phyloP scores from a whole-genome alignment of 257 asterid genomes.

The Nicotiana obtusifolia region DNA sequence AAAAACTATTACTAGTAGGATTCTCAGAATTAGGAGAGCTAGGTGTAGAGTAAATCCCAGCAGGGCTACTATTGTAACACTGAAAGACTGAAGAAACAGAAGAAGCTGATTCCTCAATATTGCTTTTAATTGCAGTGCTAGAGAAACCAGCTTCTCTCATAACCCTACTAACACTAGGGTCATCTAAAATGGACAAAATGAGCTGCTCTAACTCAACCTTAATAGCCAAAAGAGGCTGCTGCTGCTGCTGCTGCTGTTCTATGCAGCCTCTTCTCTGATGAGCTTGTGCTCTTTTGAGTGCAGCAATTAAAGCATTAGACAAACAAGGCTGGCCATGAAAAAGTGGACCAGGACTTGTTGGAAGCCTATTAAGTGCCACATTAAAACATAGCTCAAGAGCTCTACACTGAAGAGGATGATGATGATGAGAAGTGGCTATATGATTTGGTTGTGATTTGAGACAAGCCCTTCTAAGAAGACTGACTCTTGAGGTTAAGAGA shows the following conservation, averaged over 20 bases:
- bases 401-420: slow-evolving; percentile 55
- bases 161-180: slow-evolving; percentile 80
- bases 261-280: slow-evolving; percentile 67
- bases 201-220: slow-evolving; percentile 80
- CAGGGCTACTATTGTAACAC: slow-evolving; percentile 42
- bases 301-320: slow-evolving; percentile 76
- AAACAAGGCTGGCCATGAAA: slow-evolving; percentile 67
- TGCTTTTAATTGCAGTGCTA: slow-evolving; percentile 48
- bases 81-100: slow-evolving; percentile 41
- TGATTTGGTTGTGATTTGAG: slow-evolving; percentile 46
- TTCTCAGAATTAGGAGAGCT: slow-evolving; percentile 39
- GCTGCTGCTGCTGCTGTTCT: slow-evolving; percentile 54
- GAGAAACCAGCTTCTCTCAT: slow-evolving; percentile 91
- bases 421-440: not conserved
- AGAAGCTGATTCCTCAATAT: slow-evolving; percentile 34
- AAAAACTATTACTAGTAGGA: slow-evolving; percentile 18
- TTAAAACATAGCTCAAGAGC: slow-evolving; percentile 86
- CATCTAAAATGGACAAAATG: slow-evolving; percentile 66
- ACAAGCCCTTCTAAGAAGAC: slow-evolving; percentile 64
- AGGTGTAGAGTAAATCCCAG: slow-evolving; percentile 69
- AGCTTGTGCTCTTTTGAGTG: slow-evolving; percentile 76
- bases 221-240: slow-evolving; percentile 38
- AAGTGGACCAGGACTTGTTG: slow-evolving; percentile 53
- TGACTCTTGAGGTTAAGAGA: slow-evolving; percentile 43
- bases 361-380: slow-evolving; percentile 84